Evolutionary conservation across 148 eudicot species (phyloP), one percentile per base, ranked within the genome.

Genomic region (Nepenthes mirabilis): DNA sequence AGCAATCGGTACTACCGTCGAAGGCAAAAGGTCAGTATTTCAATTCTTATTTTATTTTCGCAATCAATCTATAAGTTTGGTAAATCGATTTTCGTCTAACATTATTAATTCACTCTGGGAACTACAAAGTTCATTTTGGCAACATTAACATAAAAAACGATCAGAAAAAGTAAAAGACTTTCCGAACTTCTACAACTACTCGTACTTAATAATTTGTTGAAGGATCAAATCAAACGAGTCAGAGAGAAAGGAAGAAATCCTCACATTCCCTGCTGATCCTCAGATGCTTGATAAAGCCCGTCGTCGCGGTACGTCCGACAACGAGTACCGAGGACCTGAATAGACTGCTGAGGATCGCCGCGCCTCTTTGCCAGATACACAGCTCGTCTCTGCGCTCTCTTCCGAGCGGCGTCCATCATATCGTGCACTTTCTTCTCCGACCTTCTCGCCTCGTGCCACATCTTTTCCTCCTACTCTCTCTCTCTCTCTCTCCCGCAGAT

Each of bases 361-460:
- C 99, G 88, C 9, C 91, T 70, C 71, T 93, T 93, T 14, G 99
- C 96, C 9, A 93, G 77, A 70, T 77, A 93, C 3, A 89, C 40
- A 14, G 99, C 97, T 45, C 97, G 84, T 35, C 97, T 69, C 69
- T 89, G 99, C 12, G 96, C 96, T 66, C 98, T 60, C 75, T 93
- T 93, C 2, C 98, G 77, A 56, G 96, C 96, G 0, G 88, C 89
- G 74, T 93, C 98, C 98, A 88, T 93, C 89, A 93, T 77, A 64
- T 93, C 96, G 74, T 93, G 96, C 33, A 93, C 98, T 68, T 93
- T 93, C 80, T 70, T 82, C 91, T 93, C 98, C 78, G 98, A 93
- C 68, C 95, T 79, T 52, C 98, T 73, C 12, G 97, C 97, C 74
- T 93, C 99, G 70, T 93, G 97, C 99, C 99, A 93, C 99, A 89